These are phyloP conservation scores for Pseudogymnoascus sp. DNA, from an alignment of 2,329 filamentous ascomycete genomes.

Conservation along the genomic window DNA sequence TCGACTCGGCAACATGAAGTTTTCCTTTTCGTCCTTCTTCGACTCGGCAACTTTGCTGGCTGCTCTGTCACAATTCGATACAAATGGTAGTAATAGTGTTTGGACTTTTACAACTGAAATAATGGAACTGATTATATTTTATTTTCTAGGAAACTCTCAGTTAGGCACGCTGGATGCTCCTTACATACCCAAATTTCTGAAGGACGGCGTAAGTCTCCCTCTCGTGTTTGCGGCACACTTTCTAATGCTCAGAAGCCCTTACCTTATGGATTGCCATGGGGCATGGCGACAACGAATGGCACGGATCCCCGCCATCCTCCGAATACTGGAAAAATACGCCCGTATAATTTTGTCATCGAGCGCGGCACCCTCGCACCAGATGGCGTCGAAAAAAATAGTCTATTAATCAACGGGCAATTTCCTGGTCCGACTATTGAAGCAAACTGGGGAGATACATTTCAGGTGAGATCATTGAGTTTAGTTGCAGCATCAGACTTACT, in stretches of 20 bases:
- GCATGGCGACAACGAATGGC: neutral
- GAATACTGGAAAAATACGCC: neutral
- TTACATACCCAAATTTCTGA: neutral
- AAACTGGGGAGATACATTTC: slow-evolving; percentile 30
- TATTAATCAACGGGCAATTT: slow-evolving; percentile 31
- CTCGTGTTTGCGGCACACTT: neutral
- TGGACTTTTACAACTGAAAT: neutral
- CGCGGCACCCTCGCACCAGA: slow-evolving; percentile 20
- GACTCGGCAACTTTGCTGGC: neutral
- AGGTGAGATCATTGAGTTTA: neutral
- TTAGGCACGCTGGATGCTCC: neutral
- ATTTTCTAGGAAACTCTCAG: neutral
- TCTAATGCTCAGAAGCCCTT: neutral
- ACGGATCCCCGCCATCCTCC: neutral
- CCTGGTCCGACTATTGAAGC: slow-evolving; percentile 33
- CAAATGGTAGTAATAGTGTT: neutral
- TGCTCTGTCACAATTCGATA: neutral
- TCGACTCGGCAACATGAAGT: neutral
- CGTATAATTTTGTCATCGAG: neutral
- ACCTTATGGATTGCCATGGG: neutral
- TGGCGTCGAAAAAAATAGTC: slow-evolving; percentile 23
- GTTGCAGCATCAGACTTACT: neutral
- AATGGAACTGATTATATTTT: neutral
- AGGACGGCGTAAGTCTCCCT: neutral
- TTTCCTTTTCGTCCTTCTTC: neutral